phyloP scores from a whole-genome alignment of 2,329 filamentous ascomycete genomes.

The Chaetomium sp. region DNA sequence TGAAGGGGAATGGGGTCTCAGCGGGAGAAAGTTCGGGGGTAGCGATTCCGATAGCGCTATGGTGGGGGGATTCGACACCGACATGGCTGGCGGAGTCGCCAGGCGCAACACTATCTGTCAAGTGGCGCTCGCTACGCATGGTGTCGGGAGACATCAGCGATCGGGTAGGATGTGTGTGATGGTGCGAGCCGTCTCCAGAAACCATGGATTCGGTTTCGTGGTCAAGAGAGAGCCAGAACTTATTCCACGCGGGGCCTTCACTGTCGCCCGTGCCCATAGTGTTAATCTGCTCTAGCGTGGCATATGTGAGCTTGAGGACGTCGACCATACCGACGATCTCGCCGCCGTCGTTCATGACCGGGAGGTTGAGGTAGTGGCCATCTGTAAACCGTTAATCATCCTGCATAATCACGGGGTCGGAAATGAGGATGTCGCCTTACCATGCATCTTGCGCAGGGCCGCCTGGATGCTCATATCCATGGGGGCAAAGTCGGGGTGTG shows the following conservation, averaged over 20 bases:
- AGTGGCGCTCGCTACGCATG: conserved; percentile 58
- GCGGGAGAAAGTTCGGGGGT: conserved; percentile 50
- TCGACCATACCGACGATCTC: conserved; percentile 99
- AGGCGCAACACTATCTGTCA: conserved; percentile 77
- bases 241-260: conserved; percentile 98
- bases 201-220: conserved; percentile 94
- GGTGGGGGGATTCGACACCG: conserved; percentile 70
- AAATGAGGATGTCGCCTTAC: conserved; percentile 39
- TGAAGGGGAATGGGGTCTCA: conserved; percentile 87
- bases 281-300: conserved; percentile 95
- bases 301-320: conserved; percentile 95
- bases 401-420: not conserved
- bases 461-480: conserved; percentile 99
- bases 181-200: conserved; percentile 80
- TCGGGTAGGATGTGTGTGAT: conserved; percentile 61
- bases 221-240: conserved; percentile 96
- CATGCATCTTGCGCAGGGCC: conserved; percentile 97
- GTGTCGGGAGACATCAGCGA: conserved; percentile 78
- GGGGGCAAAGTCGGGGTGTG: conserved; percentile 95
- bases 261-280: conserved; percentile 83
- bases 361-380: conserved; percentile 95
- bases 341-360: conserved; percentile 94
- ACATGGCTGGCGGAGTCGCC: conserved; percentile 93
- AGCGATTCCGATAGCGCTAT: conserved; percentile 48
- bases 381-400: conserved; percentile 46